A percentile compares a stretch with the other conserved stretches of the same genome.
Conservation (phyloP, 345 rosid genomes). For the Syzygium grande region DNA sequence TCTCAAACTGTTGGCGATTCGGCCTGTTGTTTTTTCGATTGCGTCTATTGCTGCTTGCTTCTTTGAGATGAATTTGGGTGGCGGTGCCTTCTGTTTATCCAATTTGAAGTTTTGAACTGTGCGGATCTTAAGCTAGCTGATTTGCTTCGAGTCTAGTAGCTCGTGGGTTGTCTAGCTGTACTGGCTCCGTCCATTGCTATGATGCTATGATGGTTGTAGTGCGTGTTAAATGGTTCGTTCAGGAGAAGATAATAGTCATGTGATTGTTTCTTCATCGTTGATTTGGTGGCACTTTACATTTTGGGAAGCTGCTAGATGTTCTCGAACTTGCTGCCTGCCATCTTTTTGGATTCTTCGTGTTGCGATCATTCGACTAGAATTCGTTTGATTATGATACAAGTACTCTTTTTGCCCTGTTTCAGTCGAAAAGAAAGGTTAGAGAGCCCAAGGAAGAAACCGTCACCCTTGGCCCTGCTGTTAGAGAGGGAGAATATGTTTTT, state of each 20-base stretch:
- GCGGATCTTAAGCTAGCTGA: not conserved
- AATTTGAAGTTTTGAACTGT: not conserved
- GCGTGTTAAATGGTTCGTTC: not conserved
- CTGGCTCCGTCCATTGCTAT: not conserved
- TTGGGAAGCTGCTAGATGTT: not conserved
- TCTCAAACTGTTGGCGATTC: not conserved
- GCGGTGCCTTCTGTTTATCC: not conserved
- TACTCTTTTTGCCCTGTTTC: not conserved
- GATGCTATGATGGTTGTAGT: not conserved
- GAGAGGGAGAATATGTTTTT: conserved; percentile 75
- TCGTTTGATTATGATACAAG: not conserved
- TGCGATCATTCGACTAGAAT: not conserved
- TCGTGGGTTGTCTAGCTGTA: not conserved
- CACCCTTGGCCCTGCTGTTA: conserved; percentile 68
- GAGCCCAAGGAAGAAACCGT: conserved; percentile 91
- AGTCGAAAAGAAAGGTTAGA: conserved; percentile 71
- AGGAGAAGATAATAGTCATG: not conserved
- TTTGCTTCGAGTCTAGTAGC: not conserved
- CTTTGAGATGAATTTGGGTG: not conserved
- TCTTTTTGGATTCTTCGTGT: not conserved
- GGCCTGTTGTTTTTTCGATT: not conserved
- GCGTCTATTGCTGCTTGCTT: not conserved
- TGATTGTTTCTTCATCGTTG: not conserved
- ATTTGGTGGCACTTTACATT: not conserved
- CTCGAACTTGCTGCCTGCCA: not conserved